Evolutionary conservation across 2,329 filamentous ascomycete genomes (phyloP), one percentile per base, ranked within the genome.

Genomic region (Apiospora rasikravindrae): DNA sequence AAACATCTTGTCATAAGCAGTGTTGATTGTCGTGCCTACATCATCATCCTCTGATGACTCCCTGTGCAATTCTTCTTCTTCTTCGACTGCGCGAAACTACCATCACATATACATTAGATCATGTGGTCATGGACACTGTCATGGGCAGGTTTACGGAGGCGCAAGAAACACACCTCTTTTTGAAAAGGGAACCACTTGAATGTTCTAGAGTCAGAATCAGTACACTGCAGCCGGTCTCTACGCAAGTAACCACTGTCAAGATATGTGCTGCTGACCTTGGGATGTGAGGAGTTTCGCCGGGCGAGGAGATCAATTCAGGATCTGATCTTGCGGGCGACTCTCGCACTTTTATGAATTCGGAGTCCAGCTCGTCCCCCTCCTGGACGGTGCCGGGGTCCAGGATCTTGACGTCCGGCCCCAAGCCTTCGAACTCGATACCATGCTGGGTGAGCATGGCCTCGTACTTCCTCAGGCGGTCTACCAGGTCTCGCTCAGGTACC

Each of bases 391-490:
- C 78, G 68, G 78, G 77, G 71, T 84, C 81, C 53, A 78, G 79
- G 73, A 83, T 78, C 78, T 81, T 85, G 70, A 86, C 78, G 42
- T 88, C 84, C n/a, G 86, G 82, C 61, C 89, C 88, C 26, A 93
- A 86, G 22, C 91, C 87, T 69, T 94, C 90, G 75, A 94, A 93
- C n/a, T 86, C 82, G 77, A 95, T 88, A 69, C 90, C 88, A 76
- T 94, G 86, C 79, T 92, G 87, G 70, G 86, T 85, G 44, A 95
- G 84, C 53, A 95, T 82, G 8, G 82, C 80, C 81, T 95, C 93
- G 76, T 94, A 94, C 69, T 88, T 88, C 70, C 87, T 88, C 29
- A 94, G 84, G n/a, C 91, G 89, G 8, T 93, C 90, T 70, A 94
- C 84, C 53, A 95, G 84, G 72, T 93, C 91, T 77, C 88, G 88